phyloP scores from a whole-genome alignment of 2,329 filamentous ascomycete species.

The Apiospora hydei region DNA sequence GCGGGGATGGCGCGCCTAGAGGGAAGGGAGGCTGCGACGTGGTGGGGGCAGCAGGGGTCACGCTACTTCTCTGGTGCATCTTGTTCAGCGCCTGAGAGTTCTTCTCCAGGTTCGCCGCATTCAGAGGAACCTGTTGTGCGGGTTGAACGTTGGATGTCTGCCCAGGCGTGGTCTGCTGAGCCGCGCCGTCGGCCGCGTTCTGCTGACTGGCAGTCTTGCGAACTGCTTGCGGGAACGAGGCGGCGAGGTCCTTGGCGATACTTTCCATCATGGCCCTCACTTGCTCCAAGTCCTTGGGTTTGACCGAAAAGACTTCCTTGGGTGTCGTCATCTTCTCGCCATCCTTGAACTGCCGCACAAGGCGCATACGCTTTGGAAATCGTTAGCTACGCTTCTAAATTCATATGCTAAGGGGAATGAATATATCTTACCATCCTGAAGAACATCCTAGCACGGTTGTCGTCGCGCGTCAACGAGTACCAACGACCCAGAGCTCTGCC shows the following conservation, averaged over 20 bases:
- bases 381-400: constrained; percentile 41
- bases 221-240: constrained; percentile 28
- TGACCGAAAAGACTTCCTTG: constrained; percentile 60
- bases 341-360: constrained; percentile 58
- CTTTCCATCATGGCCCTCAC: constrained; percentile 55
- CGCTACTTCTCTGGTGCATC: constrained; percentile 52
- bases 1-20: constrained; percentile 63
- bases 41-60: constrained; percentile 64
- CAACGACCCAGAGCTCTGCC: constrained; percentile 54
- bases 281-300: constrained; percentile 58
- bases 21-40: constrained; percentile 63
- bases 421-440: constrained; percentile 57
- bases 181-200: constrained; percentile 31
- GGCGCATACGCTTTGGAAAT: constrained; percentile 55
- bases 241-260: constrained; percentile 58
- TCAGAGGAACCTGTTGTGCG: constrained; percentile 47
- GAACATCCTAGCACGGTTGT: constrained; percentile 57
- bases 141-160: constrained; percentile 36
- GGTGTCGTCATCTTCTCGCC: constrained; percentile 51
- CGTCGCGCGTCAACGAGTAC: constrained; percentile 58
- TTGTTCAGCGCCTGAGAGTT: constrained; percentile 58
- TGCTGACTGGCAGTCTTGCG: constrained; percentile 4
- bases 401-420: not conserved
- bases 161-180: constrained; percentile 39
- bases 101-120: constrained; percentile 59